These are phyloP conservation scores for Geotrichum siamense DNA, from an alignment of 1,139 yeast genomes.

Conservation along the genomic window DNA sequence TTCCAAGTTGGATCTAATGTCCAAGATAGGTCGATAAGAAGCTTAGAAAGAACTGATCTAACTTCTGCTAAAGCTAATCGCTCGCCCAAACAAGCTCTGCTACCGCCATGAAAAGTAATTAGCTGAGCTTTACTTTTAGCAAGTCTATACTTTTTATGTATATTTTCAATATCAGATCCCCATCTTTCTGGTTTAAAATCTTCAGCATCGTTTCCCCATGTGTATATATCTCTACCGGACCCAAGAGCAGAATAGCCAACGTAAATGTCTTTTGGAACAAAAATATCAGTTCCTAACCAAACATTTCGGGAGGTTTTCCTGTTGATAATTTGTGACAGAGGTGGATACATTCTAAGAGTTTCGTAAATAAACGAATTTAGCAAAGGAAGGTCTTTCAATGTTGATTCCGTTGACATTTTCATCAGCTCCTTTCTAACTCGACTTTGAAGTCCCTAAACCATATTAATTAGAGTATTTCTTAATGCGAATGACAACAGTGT, in stretches of 20 bases:
- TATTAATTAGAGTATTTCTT: slow-evolving; percentile 19
- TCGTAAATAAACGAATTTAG: slow-evolving; percentile 44
- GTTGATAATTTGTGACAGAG: slow-evolving; percentile 52
- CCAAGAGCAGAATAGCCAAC: slow-evolving; percentile 55
- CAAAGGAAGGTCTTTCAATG: slow-evolving; percentile 26
- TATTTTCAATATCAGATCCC: slow-evolving; percentile 38
- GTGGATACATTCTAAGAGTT: slow-evolving; percentile 49
- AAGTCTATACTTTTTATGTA: slow-evolving; percentile 37
- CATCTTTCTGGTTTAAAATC: slow-evolving; percentile 50
- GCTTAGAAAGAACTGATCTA: slow-evolving; percentile 37
- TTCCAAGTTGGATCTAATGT: slow-evolving; percentile 42
- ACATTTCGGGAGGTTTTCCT: slow-evolving; percentile 40
- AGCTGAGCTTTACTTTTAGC: slow-evolving; percentile 44
- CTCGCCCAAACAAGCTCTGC: slow-evolving; percentile 57
- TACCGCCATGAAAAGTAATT: slow-evolving; percentile 56
- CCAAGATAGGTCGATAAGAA: slow-evolving; percentile 38
- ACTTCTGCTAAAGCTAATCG: slow-evolving; percentile 48
- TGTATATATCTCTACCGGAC: slow-evolving; percentile 44
- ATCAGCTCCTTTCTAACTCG: slow-evolving; percentile 8
- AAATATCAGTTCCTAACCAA: slow-evolving; percentile 38
- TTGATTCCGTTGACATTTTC: slow-evolving; percentile 9
- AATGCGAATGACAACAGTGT: slow-evolving; percentile 8
- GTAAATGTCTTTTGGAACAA: slow-evolving; percentile 47
- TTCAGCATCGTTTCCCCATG: slow-evolving; percentile 49
- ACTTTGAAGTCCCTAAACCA: slow-evolving; percentile 21